These are phyloP conservation scores for Inonotus obliquus DNA, from an alignment of 1,284 basidiomycete species.

Conservation along the genomic window DNA sequence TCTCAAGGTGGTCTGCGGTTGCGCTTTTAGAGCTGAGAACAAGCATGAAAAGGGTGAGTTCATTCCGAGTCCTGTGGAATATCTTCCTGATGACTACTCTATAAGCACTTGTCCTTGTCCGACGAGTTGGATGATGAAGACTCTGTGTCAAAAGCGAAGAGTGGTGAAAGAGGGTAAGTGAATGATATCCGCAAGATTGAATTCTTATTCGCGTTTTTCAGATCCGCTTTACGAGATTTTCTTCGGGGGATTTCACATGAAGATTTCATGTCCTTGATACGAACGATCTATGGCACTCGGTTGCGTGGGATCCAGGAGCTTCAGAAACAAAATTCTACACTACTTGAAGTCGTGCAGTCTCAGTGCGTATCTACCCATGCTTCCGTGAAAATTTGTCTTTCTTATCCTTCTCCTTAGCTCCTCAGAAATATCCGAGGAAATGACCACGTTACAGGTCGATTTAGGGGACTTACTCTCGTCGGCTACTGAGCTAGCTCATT, in stretches of 20 bases:
- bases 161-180: slow-evolving; percentile 33
- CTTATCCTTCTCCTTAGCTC: slow-evolving; percentile 27
- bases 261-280: slow-evolving; percentile 64
- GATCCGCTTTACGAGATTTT: slow-evolving; percentile 46
- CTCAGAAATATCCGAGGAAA: slow-evolving; percentile 34
- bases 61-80: neutral
- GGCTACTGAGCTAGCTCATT: slow-evolving; percentile 80
- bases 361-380: slow-evolving; percentile 32
- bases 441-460: slow-evolving; percentile 50
- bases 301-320: slow-evolving; percentile 70
- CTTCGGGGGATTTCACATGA: slow-evolving; percentile 66
- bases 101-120: slow-evolving; percentile 47
- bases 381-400: neutral
- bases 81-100: neutral
- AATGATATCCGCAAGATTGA: slow-evolving; percentile 17
- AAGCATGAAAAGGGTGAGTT: slow-evolving; percentile 53
- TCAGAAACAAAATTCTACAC: slow-evolving; percentile 57
- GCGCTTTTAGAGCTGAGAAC: slow-evolving; percentile 64
- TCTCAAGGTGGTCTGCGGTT: slow-evolving; percentile 73
- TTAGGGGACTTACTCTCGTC: slow-evolving; percentile 73
- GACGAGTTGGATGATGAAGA: slow-evolving; percentile 54
- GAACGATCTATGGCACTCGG: slow-evolving; percentile 60
- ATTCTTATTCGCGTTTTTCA: slow-evolving; percentile 22
- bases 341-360: slow-evolving; percentile 57
- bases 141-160: slow-evolving; percentile 30